Conservation (phyloP, 148 eudicot genomes). For the Silene conica region DNA sequence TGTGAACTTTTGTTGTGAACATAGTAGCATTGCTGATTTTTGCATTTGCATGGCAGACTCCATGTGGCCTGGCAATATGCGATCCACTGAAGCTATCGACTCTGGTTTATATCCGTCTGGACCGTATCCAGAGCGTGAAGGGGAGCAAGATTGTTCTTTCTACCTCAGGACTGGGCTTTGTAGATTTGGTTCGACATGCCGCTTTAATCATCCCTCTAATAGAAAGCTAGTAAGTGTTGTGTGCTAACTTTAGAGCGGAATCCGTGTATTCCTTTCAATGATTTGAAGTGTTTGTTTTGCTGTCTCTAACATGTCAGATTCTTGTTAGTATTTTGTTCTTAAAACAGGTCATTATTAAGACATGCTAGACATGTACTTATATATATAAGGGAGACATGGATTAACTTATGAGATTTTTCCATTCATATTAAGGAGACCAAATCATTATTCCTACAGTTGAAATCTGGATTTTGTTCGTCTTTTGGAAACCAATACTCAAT, state of each 20-base stretch:
- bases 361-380: constrained; percentile 6
- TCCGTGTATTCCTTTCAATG: constrained; percentile 9
- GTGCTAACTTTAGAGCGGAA: neutral
- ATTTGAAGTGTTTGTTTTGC: constrained; percentile 15
- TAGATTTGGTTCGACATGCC: constrained; percentile 84
- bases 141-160: constrained; percentile 93
- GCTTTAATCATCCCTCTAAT: constrained; percentile 91
- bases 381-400: too few relatives aligned
- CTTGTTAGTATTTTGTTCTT: constrained; percentile 3
- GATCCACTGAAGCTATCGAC: constrained; percentile 65
- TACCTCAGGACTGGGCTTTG: constrained; percentile 94
- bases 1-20: neutral
- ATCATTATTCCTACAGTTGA: constrained; percentile 20
- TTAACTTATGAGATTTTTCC: constrained; percentile 26
- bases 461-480: constrained; percentile 17
- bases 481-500: constrained; percentile 9
- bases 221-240: constrained; percentile 68
- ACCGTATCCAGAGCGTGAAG: constrained; percentile 86
- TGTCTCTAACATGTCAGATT: constrained; percentile 17
- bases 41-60: constrained; percentile 40
- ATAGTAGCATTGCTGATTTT: constrained; percentile 1
- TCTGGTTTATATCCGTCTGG: constrained; percentile 69
- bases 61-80: constrained; percentile 68
- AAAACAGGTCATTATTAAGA: neutral
- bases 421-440: constrained; percentile 16